Percentiles rank a stretch among this genome's conserved stretches.
phyloP scores from a whole-genome alignment of 2,329 filamentous ascomycete species.

The Aureobasidium namibiae region DNA sequence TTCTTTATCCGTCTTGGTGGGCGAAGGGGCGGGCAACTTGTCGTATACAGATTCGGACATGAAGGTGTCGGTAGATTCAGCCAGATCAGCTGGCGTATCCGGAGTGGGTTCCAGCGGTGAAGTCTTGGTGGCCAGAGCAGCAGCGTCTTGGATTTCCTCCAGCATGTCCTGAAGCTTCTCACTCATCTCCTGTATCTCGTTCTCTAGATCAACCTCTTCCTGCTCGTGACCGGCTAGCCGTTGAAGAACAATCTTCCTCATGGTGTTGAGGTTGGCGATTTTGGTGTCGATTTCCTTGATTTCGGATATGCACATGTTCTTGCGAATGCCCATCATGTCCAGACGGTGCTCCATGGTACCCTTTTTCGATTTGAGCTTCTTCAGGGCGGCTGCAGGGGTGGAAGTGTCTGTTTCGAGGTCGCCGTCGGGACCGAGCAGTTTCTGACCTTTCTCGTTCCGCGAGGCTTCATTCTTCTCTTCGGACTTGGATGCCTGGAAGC shows the following conservation, averaged over 20 bases:
- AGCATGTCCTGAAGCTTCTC: slow-evolving; percentile 56
- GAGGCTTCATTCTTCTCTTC: slow-evolving; percentile 61
- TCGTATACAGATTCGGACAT: slow-evolving; percentile 99
- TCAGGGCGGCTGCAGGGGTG: slow-evolving; percentile 52
- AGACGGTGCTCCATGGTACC: slow-evolving; percentile 72
- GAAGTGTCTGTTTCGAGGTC: slow-evolving; percentile 54
- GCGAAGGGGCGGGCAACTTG: slow-evolving; percentile 64
- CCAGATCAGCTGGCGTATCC: slow-evolving; percentile 22
- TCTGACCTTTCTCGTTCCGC: slow-evolving; percentile 65
- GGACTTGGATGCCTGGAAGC: slow-evolving; percentile 85
- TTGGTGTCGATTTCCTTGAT: slow-evolving; percentile 96
- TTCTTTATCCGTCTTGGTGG: slow-evolving; percentile 36
- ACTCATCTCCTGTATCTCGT: slow-evolving; percentile 60
- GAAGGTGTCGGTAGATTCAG: slow-evolving; percentile 55
- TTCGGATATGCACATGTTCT: slow-evolving; percentile 95
- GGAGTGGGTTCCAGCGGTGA: slow-evolving; percentile 16
- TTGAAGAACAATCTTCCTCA: slow-evolving; percentile 87
- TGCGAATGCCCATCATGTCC: slow-evolving; percentile 84
- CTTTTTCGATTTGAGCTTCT: slow-evolving; percentile 71
- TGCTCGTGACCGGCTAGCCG: slow-evolving; percentile 78
- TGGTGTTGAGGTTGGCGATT: slow-evolving; percentile 83
- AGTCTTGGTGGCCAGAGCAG: slow-evolving; percentile 36
- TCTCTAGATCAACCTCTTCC: slow-evolving; percentile 82
- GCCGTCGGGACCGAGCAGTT: slow-evolving; percentile 49
- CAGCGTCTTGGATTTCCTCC: slow-evolving; percentile 48